Base-by-base conservation (phyloP, 2,329 filamentous ascomycete species). In the Cladosporium sp. region DNA sequence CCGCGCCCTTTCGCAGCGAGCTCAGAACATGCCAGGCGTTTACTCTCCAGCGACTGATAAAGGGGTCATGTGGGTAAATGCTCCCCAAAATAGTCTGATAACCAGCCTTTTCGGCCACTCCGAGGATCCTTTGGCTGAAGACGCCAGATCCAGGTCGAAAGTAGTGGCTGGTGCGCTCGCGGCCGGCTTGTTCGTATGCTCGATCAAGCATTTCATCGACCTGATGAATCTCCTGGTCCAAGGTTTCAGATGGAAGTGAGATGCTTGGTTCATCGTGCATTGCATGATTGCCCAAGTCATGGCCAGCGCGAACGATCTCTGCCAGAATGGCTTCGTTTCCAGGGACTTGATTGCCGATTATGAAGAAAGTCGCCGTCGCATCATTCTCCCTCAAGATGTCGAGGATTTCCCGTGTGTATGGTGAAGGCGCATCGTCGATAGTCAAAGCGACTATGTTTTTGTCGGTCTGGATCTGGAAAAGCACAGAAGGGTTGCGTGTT, bases 11-110 rank as follows among this genome's bases (percentile, higher is more conserved):
- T 41, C 80, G 74, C 30, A 86, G 74, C 85, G 90, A 89, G 70
- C 87, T 89, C 59, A 95, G 68, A 3, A 95, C 80, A 71, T 95
- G 89, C 57, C 74, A 76, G 7, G 88, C 85, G 69, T 96, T 96
- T 47, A 90, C 58, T 56, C 74, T 72, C 58, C 81, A 78, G 61
- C 80, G 84, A 8, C 75, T 74, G 52, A 96, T 85, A 74, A 95
- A 89, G n/a, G 90, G 84, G 70, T 96, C 90, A 71, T 95, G 89
- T 4, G 90, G 90, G 69, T 95, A 96, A 36, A 96, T 84, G 67
- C 83, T 84, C 2, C 90, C 90, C 34, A 96, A 72, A n/a, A 90
- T 85, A 45, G 93, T 75, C 43, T 77, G 75, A 68, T 89, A 91
- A 3, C 83, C 84, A 54, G 89, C 64, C 45, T 70, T 73, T 29